Evolutionary conservation across 495 filamentous ascomycete species (phyloP).

Genomic region (Neurospora sublineolata): DNA sequence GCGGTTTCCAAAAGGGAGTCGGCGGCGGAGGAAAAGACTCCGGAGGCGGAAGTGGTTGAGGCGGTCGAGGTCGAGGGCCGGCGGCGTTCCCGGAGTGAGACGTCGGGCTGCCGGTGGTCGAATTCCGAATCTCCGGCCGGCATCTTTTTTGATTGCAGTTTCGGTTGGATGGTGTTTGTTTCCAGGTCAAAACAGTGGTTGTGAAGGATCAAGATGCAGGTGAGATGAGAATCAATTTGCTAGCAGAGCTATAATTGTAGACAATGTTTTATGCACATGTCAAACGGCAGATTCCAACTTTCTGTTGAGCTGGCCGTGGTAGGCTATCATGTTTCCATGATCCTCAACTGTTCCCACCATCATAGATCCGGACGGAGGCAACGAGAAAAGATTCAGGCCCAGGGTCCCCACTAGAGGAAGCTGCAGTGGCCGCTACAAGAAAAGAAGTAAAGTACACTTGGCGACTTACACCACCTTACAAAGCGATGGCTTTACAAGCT

Average conservation of each 20-base stretch:
- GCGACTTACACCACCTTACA: not conserved
- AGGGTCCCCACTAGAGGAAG: not conserved
- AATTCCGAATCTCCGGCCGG: not conserved
- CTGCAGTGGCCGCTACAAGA: not conserved
- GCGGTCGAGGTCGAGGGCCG: not conserved
- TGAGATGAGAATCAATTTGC: not conserved
- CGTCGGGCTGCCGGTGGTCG: not conserved
- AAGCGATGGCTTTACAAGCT: not conserved
- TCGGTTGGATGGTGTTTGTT: not conserved
- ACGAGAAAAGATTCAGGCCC: not conserved
- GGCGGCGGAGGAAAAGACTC: constrained; percentile 20
- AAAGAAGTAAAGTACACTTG: not conserved
- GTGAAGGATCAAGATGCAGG: not conserved
- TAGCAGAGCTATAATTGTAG: not conserved
- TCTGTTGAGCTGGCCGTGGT: not conserved
- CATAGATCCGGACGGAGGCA: not conserved
- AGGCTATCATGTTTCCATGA: not conserved
- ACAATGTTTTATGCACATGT: not conserved
- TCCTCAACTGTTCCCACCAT: not conserved
- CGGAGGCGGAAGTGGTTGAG: not conserved
- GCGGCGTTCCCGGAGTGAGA: not conserved
- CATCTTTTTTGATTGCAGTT: not conserved
- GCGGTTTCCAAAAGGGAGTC: constrained; percentile 19
- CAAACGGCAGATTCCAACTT: not conserved
- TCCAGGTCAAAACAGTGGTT: not conserved